Conservation (phyloP, 2,329 filamentous ascomycete species). For the Xylariales sp. region DNA sequence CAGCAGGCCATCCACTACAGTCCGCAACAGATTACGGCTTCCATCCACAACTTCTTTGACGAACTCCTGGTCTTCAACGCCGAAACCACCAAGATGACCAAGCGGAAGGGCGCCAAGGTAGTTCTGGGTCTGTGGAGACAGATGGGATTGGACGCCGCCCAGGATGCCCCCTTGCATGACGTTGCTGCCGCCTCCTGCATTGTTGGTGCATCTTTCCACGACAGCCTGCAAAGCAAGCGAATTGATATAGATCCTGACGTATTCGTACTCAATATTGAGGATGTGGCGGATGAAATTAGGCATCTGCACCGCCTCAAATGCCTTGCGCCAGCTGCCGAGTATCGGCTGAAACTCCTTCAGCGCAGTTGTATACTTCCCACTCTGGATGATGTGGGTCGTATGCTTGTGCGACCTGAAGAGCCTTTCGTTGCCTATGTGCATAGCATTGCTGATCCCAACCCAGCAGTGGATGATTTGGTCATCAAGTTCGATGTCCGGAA, state of each 20-base stretch:
- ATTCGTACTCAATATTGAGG: constrained; percentile 90
- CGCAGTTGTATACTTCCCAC: constrained; percentile 74
- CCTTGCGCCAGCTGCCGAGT: constrained; percentile 71
- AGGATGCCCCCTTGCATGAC: too few relatives aligned
- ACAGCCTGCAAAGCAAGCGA: constrained; percentile 91
- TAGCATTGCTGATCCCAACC: constrained; percentile 87
- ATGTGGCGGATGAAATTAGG: constrained; percentile 68
- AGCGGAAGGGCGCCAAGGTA: constrained; percentile 62
- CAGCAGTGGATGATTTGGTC: constrained; percentile 79
- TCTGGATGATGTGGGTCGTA: constrained; percentile 84
- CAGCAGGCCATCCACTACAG: constrained; percentile 71
- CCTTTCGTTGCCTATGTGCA: constrained; percentile 84
- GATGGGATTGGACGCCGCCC: constrained; percentile 33
- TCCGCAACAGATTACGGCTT: constrained; percentile 69
- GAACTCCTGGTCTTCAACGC: constrained; percentile 65
- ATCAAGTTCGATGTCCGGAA: constrained; percentile 61
- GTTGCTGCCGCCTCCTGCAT: constrained; percentile 44
- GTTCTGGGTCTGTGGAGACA: constrained; percentile 61
- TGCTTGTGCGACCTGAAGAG: constrained; percentile 84
- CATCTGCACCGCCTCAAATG: constrained; percentile 73
- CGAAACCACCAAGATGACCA: constrained; percentile 59
- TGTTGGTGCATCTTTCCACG: constrained; percentile 83
- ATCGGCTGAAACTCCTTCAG: constrained; percentile 78
- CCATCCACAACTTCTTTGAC: constrained; percentile 74
- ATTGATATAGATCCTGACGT: constrained; percentile 91